Evolutionary conservation across 495 filamentous ascomycete genomes (phyloP).

Genomic region (Cryomyces minteri): DNA sequence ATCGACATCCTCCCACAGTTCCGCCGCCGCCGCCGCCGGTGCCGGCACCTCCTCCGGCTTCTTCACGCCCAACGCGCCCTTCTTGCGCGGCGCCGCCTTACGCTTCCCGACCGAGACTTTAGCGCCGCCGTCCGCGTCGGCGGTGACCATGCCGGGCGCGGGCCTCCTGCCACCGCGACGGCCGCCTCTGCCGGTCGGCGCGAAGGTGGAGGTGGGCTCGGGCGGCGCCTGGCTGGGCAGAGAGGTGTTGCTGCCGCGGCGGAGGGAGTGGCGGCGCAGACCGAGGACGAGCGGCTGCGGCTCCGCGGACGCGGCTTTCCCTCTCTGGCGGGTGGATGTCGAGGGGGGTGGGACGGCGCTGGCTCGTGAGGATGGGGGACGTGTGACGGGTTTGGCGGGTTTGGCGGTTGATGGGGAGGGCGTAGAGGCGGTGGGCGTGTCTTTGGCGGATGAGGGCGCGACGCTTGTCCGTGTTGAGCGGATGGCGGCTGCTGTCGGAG

Average conservation of each 20-base stretch:
- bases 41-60: background rate
- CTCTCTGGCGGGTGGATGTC: background rate
- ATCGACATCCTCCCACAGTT: constrained; percentile 63
- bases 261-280: constrained; percentile 7
- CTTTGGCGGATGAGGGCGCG: too few relatives aligned
- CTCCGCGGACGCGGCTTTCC: constrained; percentile 20
- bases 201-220: constrained; percentile 21
- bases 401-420: too few relatives aligned
- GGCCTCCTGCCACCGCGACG: constrained; percentile 41
- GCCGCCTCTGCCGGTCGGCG: background rate
- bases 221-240: constrained; percentile 1
- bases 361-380: constrained; percentile 4
- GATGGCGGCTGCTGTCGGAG: background rate
- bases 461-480: too few relatives aligned
- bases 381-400: too few relatives aligned
- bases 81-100: constrained; percentile 46
- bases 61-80: constrained; percentile 24
- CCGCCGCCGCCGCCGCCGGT: constrained; percentile 17
- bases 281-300: constrained; percentile 9
- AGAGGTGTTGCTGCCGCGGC: constrained; percentile 17
- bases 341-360: background rate
- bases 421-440: too few relatives aligned
- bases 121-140: constrained; percentile 51
- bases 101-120: constrained; percentile 58
- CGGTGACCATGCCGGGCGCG: constrained; percentile 56